phyloP scores from a whole-genome alignment of 108 stramenopile species.

The Conticribra guillardii region DNA sequence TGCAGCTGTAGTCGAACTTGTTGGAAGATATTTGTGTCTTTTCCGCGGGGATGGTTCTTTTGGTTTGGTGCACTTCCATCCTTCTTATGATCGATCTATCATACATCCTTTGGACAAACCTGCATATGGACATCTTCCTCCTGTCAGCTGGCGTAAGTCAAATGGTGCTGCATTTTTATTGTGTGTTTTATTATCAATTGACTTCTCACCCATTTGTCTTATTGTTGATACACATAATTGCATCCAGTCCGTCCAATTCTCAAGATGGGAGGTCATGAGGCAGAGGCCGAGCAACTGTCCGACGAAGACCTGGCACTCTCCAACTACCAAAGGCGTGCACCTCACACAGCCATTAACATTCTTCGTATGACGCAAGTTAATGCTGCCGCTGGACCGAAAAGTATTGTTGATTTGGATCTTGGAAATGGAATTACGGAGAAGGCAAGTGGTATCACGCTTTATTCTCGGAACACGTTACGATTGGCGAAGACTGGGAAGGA shows the following conservation, averaged over 20 bases:
- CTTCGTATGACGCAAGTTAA: slow-evolving; percentile 55
- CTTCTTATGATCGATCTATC: slow-evolving; percentile 58
- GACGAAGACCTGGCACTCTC: slow-evolving; percentile 61
- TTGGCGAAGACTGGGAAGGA: slow-evolving; percentile 53
- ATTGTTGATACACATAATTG: neutral
- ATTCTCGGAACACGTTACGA: slow-evolving; percentile 56
- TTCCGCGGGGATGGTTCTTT: slow-evolving; percentile 62
- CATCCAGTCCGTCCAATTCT: slow-evolving; percentile 57
- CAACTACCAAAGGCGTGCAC: slow-evolving; percentile 74
- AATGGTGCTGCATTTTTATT: neutral
- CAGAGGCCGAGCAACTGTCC: slow-evolving; percentile 48
- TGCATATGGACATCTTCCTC: slow-evolving; percentile 74
- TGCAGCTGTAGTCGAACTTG: slow-evolving; percentile 65
- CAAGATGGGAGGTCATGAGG: slow-evolving; percentile 51
- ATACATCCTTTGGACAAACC: slow-evolving; percentile 54
- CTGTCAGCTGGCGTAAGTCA: slow-evolving; percentile 54
- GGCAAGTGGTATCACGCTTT: slow-evolving; percentile 59
- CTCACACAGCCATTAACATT: slow-evolving; percentile 73
- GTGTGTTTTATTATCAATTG: neutral
- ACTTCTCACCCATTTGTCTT: neutral
- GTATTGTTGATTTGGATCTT: slow-evolving; percentile 58
- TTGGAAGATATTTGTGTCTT: slow-evolving; percentile 64
- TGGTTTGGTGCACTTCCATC: slow-evolving; percentile 73
- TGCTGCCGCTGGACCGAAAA: slow-evolving; percentile 43
- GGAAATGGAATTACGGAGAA: slow-evolving; percentile 57